A percentile compares a stretch with the other conserved stretches of the same genome.
These are phyloP conservation scores for Ocimum tenuiflorum DNA, from an alignment of 257 asterid genomes.

Conservation along the genomic window DNA sequence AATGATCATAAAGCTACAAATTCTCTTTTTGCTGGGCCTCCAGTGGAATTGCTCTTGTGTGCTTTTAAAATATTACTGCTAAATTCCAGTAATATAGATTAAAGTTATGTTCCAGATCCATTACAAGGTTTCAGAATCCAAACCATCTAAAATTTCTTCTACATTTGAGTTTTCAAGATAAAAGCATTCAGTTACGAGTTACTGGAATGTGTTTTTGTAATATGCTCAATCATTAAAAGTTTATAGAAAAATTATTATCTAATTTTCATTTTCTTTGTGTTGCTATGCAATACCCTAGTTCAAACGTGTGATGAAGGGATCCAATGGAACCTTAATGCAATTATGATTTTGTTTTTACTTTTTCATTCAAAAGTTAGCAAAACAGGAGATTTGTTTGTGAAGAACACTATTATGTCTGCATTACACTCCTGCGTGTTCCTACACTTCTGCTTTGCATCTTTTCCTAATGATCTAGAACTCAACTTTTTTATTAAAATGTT, in stretches of 20 bases:
- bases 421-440: background rate
- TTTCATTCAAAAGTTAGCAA: background rate
- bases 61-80: background rate
- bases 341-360: background rate
- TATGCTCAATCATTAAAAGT: background rate
- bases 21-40: conserved; percentile 3
- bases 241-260: background rate
- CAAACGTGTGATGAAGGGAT: background rate
- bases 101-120: background rate
- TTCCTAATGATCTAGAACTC: background rate
- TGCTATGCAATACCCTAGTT: background rate
- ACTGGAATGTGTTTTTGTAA: background rate
- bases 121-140: background rate
- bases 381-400: background rate
- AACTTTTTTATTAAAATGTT: background rate
- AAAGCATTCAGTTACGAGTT: background rate
- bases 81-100: too few relatives aligned
- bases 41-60: background rate
- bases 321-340: conserved; percentile 6
- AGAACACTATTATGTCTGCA: background rate
- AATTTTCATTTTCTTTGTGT: too few relatives aligned
- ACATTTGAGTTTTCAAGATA: background rate
- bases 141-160: background rate
- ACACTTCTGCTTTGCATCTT: background rate
- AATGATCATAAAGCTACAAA: background rate